Evolutionary conservation across 2,329 filamentous ascomycete species (phyloP), one percentile per base, ranked within the genome.

Genomic region (Trichophyton verrucosum): DNA sequence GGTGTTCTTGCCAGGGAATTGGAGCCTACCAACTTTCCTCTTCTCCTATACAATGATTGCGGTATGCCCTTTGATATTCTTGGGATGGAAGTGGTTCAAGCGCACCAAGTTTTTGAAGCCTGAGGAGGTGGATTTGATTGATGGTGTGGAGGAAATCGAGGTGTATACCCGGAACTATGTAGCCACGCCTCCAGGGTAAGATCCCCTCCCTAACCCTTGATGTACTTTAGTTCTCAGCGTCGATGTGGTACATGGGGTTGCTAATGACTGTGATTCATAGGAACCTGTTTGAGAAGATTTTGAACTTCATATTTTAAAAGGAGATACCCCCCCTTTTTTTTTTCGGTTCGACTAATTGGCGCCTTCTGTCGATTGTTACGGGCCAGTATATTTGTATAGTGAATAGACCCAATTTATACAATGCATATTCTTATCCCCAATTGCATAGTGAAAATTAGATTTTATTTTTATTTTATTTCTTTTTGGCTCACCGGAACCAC

Each of bases 1-100:
- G 60, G 75, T 91, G 1, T 76, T 90, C 38, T 85, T 87, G 3
- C 73, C 72, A 57, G 73, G 68, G 22, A 90, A 87, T 3, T 92
- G 87, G 88, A 79, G 83, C 62, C 69, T 87, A 0, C 80, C 85
- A 5, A 83, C 81, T 5, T 94, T 92, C 70, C 72, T 92, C 30
- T 89, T 90, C 72, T 87, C 84, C 72, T 91, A 91, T 71, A 83
- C 85, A 57, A 89, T 89, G 80, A 81, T 91, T 58, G 81, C 81
- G 3, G 74, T 90, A 1, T 89, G 88, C 68, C 87, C 87, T 0
- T 65, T 85, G 0, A 74, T 92, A 1, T 91, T 82, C 69, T 47
- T 86, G 2, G 82, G 81, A 4, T 92, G 87, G 85, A 94, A 92
- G 72, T 33, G 88, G 5, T 66, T 84, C 61, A 84, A 87, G 71